Conservation (phyloP, 192 early-diverging fungal species). For the Mortierella claussenii region DNA sequence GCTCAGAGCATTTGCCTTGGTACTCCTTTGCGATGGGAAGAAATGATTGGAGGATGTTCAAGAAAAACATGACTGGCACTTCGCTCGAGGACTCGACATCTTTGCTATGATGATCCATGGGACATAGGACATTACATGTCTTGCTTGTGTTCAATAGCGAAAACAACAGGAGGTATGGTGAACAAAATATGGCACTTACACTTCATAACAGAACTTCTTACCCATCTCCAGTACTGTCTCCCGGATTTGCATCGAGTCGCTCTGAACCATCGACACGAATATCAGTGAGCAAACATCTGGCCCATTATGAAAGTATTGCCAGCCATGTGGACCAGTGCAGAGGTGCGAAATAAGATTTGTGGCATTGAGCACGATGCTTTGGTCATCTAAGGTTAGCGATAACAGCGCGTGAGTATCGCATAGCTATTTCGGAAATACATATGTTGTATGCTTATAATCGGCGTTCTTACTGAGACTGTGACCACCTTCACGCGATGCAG, state of each 20-base stretch:
- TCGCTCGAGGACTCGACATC: neutral
- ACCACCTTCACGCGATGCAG: conserved; percentile 30
- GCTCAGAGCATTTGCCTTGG: conserved; percentile 41
- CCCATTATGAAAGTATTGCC: conserved; percentile 37
- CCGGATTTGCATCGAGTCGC: conserved; percentile 47
- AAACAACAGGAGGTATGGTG: too few species aligned
- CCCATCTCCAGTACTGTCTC: conserved; percentile 47
- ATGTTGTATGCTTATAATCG: too few species aligned
- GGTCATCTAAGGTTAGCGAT: conserved; percentile 26
- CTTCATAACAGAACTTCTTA: conserved; percentile 32
- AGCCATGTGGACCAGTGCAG: conserved; percentile 34
- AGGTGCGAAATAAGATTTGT: conserved; percentile 43
- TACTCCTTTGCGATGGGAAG: conserved; percentile 43
- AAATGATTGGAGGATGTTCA: conserved; percentile 46
- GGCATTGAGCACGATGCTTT: conserved; percentile 47
- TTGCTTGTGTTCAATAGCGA: neutral
- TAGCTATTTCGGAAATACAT: too few species aligned
- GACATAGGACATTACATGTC: too few species aligned
- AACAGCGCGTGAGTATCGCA: neutral
- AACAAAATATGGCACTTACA: neutral
- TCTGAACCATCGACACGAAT: conserved; percentile 47
- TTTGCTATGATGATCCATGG: neutral
- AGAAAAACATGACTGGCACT: conserved; percentile 41
- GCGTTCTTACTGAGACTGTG: conserved; percentile 15
- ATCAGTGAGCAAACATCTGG: conserved; percentile 40